Base-by-base conservation (phyloP, 2,329 filamentous ascomycete genomes). In the Hymenoscyphus albidus region DNA sequence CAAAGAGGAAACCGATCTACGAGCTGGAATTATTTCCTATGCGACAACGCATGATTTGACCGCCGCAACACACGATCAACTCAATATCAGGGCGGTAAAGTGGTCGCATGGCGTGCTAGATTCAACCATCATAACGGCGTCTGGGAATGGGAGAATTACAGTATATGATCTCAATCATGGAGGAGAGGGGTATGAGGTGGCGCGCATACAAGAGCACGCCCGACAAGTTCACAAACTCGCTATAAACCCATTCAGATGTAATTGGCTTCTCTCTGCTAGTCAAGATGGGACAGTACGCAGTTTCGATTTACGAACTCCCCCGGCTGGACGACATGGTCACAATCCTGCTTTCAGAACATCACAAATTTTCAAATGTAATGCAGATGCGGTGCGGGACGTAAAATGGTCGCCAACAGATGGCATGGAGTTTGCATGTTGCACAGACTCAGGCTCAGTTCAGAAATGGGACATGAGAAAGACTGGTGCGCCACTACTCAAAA, bases 381-480 rank as follows among this genome's bases (percentile, higher is more conserved):
- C 80, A n/a, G 83, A 85, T 62, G 80, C 80, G 38, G 83, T 89
- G 39, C 80, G 84, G 32, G 83, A 87, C 71, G 83, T 89, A n/a
- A 81, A 85, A 69, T 89, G 86, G 86, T 87, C 85, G 14, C 85
- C 86, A 6, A 83, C 79, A 40, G 81, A 86, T 59, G 86, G 85
- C 5, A 81, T 86, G 70, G 79, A 83, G 65, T 87, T 88, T 76
- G 86, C 86, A 22, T 88, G 85, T 73, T 86, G 82, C 59, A 88
- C 86, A 0, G 86, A 88, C 66, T 81, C 83, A 44, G 86, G 86
- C 12, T 80, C 83, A 14, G 79, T 89, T 13, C 76, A 87, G 68
- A 88, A 88, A 70, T 89, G 86, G 85, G 86, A 89, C 73, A 80
- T 87, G 4, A 80, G 85, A 6, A 85, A 85, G 70, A 70, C 81